Conservation (phyloP, 306 rosid species). For the Lupinus albus region DNA sequence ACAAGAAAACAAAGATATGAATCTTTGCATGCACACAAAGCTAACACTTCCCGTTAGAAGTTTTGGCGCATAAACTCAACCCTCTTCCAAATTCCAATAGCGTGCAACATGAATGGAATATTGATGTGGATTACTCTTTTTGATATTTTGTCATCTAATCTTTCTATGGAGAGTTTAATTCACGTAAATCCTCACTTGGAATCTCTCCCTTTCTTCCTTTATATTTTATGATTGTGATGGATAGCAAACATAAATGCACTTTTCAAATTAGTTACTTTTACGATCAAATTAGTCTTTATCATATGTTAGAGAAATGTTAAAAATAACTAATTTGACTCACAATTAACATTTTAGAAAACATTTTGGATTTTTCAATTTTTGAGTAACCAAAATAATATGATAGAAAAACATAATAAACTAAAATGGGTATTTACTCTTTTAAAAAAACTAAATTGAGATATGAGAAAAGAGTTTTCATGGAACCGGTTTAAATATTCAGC, state of each 20-base stretch:
- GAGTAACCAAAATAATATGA: too few species aligned
- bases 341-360: too few species aligned
- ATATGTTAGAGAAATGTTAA: too few species aligned
- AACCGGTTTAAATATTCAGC: too few species aligned
- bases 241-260: slow-evolving; percentile 36
- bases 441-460: too few species aligned
- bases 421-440: too few species aligned
- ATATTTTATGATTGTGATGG: slow-evolving; percentile 20
- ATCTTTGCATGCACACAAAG: slow-evolving; percentile 32
- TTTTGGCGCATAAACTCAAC: slow-evolving; percentile 37
- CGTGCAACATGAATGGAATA: slow-evolving; percentile 38
- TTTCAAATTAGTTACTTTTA: too few species aligned
- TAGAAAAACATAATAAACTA: too few species aligned
- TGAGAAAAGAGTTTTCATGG: too few species aligned
- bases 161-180: slow-evolving; percentile 34
- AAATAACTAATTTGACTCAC: too few species aligned
- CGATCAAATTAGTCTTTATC: too few species aligned
- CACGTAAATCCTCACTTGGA: slow-evolving; percentile 25
- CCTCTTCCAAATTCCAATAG: slow-evolving; percentile 44
- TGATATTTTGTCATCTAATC: neutral
- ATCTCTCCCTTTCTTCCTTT: slow-evolving; percentile 34
- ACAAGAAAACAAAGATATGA: slow-evolving; percentile 28
- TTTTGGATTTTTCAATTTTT: too few species aligned
- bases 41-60: slow-evolving; percentile 21
- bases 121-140: slow-evolving; percentile 45